These are phyloP conservation scores for Serendipita indica DNA, from an alignment of 768 basidiomycete genomes.

Conservation along the genomic window DNA sequence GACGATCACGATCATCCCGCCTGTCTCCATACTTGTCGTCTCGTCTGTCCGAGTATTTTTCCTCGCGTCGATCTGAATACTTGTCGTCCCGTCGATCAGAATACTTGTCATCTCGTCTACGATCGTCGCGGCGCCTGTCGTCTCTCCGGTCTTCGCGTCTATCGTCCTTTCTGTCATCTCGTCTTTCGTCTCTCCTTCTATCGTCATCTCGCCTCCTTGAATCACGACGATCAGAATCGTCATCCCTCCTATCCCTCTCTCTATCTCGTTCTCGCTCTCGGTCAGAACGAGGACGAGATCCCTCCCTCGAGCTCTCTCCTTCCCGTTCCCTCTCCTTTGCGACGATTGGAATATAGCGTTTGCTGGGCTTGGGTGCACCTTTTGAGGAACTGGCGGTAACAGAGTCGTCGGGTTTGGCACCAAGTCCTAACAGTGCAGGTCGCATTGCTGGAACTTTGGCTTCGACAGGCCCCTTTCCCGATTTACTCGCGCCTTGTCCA, in stretches of 20 bases:
- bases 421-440: constrained; percentile 80
- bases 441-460: constrained; percentile 72
- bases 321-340: constrained; percentile 46
- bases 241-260: constrained; percentile 16
- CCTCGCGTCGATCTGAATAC: neutral
- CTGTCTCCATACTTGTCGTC: too few relatives aligned
- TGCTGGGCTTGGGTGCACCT: constrained; percentile 38
- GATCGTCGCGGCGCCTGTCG: neutral
- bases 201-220: neutral
- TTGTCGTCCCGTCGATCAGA: neutral
- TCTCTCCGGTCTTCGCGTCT: neutral
- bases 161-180: neutral
- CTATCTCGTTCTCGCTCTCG: constrained; percentile 22
- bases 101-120: neutral
- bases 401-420: constrained; percentile 47
- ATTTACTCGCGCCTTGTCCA: constrained; percentile 51
- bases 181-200: neutral
- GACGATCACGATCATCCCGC: too few relatives aligned
- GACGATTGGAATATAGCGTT: constrained; percentile 71
- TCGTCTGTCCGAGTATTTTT: too few relatives aligned
- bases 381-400: constrained; percentile 21
- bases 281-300: too few relatives aligned
- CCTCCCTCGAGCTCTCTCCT: constrained; percentile 32
- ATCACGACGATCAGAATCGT: constrained; percentile 10
- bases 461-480: constrained; percentile 42